A percentile compares a stretch with the other conserved stretches of the same genome.
These are phyloP conservation scores for Daphne laureola DNA, from an alignment of 441 rosid species.

Conservation along the genomic window DNA sequence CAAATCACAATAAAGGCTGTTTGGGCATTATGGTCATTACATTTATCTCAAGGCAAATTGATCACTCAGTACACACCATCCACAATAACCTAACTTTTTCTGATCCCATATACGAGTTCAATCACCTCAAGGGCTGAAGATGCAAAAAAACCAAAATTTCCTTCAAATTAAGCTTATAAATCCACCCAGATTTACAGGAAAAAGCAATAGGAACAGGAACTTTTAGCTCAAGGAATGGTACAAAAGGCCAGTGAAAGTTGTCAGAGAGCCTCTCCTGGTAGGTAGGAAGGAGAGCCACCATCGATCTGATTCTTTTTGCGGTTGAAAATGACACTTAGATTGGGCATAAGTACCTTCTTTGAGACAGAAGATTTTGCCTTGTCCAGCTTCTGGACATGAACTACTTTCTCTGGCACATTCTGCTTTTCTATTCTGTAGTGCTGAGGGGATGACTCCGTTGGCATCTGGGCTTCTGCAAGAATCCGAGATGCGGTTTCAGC, in stretches of 20 bases:
- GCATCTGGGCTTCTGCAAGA: slow-evolving; percentile 56
- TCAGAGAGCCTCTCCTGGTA: slow-evolving; percentile 59
- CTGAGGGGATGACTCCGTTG: slow-evolving; percentile 55
- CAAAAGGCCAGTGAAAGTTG: slow-evolving; percentile 11
- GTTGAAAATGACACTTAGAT: slow-evolving; percentile 62
- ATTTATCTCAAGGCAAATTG: too few relatives aligned
- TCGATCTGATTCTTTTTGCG: slow-evolving; percentile 79
- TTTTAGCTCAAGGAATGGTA: slow-evolving; percentile 8
- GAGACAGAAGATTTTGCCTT: slow-evolving; percentile 48
- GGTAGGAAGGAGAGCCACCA: slow-evolving; percentile 78
- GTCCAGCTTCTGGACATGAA: slow-evolving; percentile 43
- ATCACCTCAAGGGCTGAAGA: too few relatives aligned
- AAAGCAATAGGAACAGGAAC: too few relatives aligned
- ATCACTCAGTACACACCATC: too few relatives aligned
- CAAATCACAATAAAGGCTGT: too few relatives aligned
- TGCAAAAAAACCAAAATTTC: too few relatives aligned
- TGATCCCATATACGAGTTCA: too few relatives aligned
- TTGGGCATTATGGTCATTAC: too few relatives aligned
- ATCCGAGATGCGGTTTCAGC: slow-evolving; percentile 72
- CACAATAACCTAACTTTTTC: too few relatives aligned
- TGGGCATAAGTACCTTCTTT: slow-evolving; percentile 61
- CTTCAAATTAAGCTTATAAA: too few relatives aligned
- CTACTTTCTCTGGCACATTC: slow-evolving; percentile 30
- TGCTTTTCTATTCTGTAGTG: slow-evolving; percentile 46
- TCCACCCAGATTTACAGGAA: too few relatives aligned